phyloP scores from a whole-genome alignment of 306 rosid genomes.

The Biancaea sappan region DNA sequence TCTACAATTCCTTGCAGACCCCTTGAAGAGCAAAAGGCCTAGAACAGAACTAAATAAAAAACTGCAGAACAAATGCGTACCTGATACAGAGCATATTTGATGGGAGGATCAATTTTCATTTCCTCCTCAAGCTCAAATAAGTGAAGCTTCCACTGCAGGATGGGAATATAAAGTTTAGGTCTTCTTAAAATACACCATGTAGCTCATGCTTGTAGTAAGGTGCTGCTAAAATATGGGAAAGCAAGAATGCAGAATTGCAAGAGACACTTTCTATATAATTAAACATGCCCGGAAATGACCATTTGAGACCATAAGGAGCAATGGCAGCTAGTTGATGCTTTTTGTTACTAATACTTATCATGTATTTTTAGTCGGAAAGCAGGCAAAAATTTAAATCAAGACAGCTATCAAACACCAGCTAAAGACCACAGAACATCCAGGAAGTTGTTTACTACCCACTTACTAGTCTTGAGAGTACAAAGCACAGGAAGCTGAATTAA shows the following conservation, averaged over 20 bases:
- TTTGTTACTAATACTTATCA: not conserved
- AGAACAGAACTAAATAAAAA: constrained; percentile 16
- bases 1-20: not conserved
- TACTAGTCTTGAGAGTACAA: constrained; percentile 1
- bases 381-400: not conserved
- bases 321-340: not conserved
- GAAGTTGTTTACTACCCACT: constrained; percentile 1
- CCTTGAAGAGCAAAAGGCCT: constrained; percentile 3
- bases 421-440: not conserved
- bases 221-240: not conserved
- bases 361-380: not conserved
- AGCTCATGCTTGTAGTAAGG: not conserved
- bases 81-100: constrained; percentile 90
- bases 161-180: not conserved
- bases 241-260: not conserved
- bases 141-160: constrained; percentile 94
- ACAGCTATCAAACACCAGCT: constrained; percentile 5
- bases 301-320: constrained; percentile 15
- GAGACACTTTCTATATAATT: not conserved
- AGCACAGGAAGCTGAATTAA: not conserved
- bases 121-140: constrained; percentile 92
- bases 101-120: constrained; percentile 69
- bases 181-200: constrained; percentile 15
- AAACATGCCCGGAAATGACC: constrained; percentile 10
- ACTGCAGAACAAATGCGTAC: constrained; percentile 39